These are phyloP conservation scores for Bruguiera parviflora DNA, from an alignment of 345 rosid species.

Conservation along the genomic window DNA sequence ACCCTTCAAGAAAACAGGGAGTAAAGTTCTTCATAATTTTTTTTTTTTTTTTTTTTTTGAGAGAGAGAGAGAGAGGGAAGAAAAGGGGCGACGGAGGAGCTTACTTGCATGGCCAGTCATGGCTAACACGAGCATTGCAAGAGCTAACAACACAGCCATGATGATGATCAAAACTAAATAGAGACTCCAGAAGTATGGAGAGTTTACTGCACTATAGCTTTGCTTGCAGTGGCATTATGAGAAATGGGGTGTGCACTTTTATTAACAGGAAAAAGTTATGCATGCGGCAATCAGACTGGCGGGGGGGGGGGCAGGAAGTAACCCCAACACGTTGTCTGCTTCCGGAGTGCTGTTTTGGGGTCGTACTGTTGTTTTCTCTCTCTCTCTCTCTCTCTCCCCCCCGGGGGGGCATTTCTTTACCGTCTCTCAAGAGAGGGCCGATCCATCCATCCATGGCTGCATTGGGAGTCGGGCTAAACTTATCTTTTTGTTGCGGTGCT, in stretches of 20 bases:
- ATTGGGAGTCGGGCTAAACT: too few relatives aligned
- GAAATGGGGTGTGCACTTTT: neutral
- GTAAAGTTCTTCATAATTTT: too few relatives aligned
- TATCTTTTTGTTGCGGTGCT: too few relatives aligned
- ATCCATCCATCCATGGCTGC: too few relatives aligned
- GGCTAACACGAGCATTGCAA: constrained; percentile 22
- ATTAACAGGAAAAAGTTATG: constrained; percentile 3
- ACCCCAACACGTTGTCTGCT: constrained; percentile 10
- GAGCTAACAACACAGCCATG: constrained; percentile 14
- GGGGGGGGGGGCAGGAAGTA: neutral
- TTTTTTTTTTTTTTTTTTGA: too few relatives aligned
- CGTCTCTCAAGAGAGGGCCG: neutral
- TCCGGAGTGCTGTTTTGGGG: neutral
- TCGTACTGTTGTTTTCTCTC: neutral
- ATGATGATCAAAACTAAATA: neutral
- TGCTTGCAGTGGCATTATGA: neutral
- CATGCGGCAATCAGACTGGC: neutral
- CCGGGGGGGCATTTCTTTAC: neutral
- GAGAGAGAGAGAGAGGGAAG: neutral
- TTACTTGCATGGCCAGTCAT: constrained; percentile 31
- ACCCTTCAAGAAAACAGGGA: too few relatives aligned
- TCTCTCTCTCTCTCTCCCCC: too few relatives aligned
- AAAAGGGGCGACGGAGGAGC: neutral
- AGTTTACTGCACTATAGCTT: constrained; percentile 5
- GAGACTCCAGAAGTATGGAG: neutral